Evolutionary conservation across 306 rosid genomes (phyloP), one percentile per base, ranked within the genome.

Genomic region (Prunus salicina): DNA sequence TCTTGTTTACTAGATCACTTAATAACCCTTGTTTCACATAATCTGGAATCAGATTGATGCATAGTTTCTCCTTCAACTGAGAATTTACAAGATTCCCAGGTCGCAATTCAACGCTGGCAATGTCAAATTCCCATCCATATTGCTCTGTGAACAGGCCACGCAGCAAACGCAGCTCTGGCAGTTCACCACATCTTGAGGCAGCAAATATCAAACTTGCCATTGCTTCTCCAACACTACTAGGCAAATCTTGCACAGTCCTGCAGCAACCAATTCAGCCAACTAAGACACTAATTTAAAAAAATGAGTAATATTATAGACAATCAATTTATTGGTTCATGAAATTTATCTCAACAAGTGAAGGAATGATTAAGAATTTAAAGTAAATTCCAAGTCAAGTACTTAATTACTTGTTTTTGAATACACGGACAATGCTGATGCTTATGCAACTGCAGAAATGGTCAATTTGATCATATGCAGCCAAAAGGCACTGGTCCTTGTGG

Each of bases 171-270:
- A 79, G 76, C 55, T 71, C 79, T n/a, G 81, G 75, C 64, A 85
- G 28, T 28, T 82, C 88, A 55, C 78, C 86, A 67, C 73, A 79
- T 68, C 86, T 81, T 61, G 77, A 85, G 57, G 75, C 83, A 66
- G 77, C 77, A 78, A 52, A 85, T 67, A 67, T 72, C 67, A 85
- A 49, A 78, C 78, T 85, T 14, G 81, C 81, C 13, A 72, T 12
- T 19, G 86, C 86, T 79, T 78, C 81, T 12, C 22, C 64, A 81
- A 38, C 76, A 65, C 66, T 38, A 15, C 18, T 4, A 9, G 66
- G 38, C 66, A 56, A 41, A 16, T 72, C 67, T 45, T 22, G 22
- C 55, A 57, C n/a, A 13, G 38, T 2, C 62, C 67, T 67, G 9
- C 20, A 38, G 38, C 51, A 56, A 3, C 10, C 22, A 20, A 20